Conservation (phyloP, 1,284 basidiomycete species). For the Sphaerobolus stellatus region DNA sequence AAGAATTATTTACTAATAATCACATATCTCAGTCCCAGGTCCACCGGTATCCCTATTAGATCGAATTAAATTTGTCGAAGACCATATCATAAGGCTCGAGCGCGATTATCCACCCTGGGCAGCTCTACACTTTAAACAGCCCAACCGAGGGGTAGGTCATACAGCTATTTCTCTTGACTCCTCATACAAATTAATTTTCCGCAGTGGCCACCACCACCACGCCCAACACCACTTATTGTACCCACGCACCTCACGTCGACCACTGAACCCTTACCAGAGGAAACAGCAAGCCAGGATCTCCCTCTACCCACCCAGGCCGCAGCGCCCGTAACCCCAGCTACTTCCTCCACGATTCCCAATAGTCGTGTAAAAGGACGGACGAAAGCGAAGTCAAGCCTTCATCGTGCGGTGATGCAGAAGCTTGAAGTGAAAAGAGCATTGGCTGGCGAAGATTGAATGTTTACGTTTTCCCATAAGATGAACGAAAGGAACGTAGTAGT, state of each 20-base stretch:
- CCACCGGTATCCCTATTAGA: constrained; percentile 60
- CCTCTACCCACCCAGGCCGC: constrained; percentile 7
- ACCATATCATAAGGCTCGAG: constrained; percentile 70
- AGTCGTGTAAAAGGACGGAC: constrained; percentile 24
- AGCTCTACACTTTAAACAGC: constrained; percentile 78
- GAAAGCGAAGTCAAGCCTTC: constrained; percentile 59
- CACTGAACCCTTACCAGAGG: constrained; percentile 18
- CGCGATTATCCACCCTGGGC: constrained; percentile 82
- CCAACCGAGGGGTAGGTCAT: constrained; percentile 65
- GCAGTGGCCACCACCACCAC: constrained; percentile 79
- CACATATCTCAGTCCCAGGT: constrained; percentile 57
- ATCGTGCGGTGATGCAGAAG: constrained; percentile 70
- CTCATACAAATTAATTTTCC: constrained; percentile 5
- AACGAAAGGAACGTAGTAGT: no score
- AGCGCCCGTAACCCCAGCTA: constrained; percentile 13
- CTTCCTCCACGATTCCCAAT: constrained; percentile 15
- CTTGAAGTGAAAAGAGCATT: constrained; percentile 74
- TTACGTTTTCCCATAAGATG: no score
- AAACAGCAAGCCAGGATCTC: background rate
- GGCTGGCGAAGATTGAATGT: constrained; percentile 33
- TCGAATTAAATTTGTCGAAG: constrained; percentile 68
- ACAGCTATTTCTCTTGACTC: background rate
- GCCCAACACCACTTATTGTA: constrained; percentile 68
- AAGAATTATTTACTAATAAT: background rate
- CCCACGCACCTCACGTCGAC: constrained; percentile 57